These are phyloP conservation scores for Suillus paluster DNA, from an alignment of 768 basidiomycete species.

Conservation along the genomic window DNA sequence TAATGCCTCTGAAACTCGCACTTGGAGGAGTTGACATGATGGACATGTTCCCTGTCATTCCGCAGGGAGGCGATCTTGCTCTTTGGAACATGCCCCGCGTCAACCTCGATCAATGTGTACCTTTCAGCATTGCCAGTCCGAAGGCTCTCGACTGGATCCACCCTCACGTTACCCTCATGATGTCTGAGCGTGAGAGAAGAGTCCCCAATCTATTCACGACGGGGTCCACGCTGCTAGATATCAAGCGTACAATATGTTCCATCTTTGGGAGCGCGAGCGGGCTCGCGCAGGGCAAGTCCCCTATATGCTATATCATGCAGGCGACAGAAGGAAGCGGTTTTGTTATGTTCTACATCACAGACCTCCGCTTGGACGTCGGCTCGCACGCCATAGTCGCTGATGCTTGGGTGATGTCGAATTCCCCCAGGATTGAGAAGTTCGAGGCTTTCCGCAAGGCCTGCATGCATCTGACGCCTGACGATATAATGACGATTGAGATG, in stretches of 20 bases:
- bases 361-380: constrained; percentile 50
- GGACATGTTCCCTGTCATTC: constrained; percentile 34
- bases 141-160: constrained; percentile 34
- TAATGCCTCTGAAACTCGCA: constrained; percentile 20
- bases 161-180: constrained; percentile 33
- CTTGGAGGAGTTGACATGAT: constrained; percentile 19
- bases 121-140: constrained; percentile 27
- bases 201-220: constrained; percentile 17
- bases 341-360: constrained; percentile 51
- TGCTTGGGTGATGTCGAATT: constrained; percentile 49
- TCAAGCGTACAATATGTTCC: constrained; percentile 38
- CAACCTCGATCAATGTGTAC: constrained; percentile 39
- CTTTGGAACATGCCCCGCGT: constrained; percentile 46
- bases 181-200: constrained; percentile 36
- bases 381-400: constrained; percentile 58
- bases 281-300: constrained; percentile 16
- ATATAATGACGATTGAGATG: constrained; percentile 20
- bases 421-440: background rate
- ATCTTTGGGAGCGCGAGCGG: constrained; percentile 34
- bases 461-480: background rate
- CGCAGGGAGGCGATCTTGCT: constrained; percentile 14
- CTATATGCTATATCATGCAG: constrained; percentile 25
- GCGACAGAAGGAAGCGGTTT: constrained; percentile 22
- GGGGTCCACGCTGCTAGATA: constrained; percentile 25
- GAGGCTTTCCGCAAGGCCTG: background rate